Conservation (phyloP, 140 eudicot genomes). For the Oenanthe javanica region DNA sequence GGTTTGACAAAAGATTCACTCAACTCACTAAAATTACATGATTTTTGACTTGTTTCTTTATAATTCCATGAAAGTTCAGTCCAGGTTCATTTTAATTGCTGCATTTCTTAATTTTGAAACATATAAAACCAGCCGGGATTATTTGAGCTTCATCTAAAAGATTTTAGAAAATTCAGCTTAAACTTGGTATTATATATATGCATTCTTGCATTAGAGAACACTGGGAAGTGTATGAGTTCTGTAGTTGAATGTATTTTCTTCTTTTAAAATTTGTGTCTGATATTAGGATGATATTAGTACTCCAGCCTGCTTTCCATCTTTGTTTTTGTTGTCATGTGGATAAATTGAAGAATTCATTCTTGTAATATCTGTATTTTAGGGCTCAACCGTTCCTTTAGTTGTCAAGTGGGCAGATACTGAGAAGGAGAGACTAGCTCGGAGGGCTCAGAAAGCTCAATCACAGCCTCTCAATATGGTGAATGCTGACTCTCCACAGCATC, state of each 20-base stretch:
- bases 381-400: slow-evolving; percentile 86
- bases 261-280: background rate
- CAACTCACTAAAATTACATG: background rate
- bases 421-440: slow-evolving; percentile 87
- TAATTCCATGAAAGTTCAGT: background rate
- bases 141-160: background rate
- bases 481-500: slow-evolving; percentile 56
- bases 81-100: background rate
- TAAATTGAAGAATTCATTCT: slow-evolving; percentile 3
- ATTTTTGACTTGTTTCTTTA: background rate
- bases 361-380: slow-evolving; percentile 33
- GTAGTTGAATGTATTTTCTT: background rate
- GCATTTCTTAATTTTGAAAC: background rate
- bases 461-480: slow-evolving; percentile 44
- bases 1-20: slow-evolving; percentile 42
- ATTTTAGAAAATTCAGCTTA: background rate
- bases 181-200: background rate
- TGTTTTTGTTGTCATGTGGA: background rate
- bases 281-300: background rate
- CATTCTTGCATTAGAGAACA: background rate
- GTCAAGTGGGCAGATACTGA: slow-evolving; percentile 99
- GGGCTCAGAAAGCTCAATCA: slow-evolving; percentile 83
- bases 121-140: background rate
- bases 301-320: background rate
- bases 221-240: background rate